Base-by-base conservation (phyloP, 2,329 filamentous ascomycete species). In the Alternaria tenuissima region DNA sequence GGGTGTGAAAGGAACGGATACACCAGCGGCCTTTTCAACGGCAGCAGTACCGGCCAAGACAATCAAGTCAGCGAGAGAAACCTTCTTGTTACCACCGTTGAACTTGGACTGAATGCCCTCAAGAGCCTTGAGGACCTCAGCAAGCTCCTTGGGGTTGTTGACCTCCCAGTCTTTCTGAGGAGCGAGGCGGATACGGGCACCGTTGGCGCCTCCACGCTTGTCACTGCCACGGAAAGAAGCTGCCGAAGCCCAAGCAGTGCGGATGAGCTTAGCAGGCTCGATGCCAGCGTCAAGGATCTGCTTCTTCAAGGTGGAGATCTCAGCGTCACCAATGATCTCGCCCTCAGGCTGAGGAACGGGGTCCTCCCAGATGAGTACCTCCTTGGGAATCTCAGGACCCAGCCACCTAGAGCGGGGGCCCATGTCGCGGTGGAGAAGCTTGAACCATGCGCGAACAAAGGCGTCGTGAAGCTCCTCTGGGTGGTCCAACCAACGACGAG, bases 131-230 rank as follows among this genome's bases (percentile, higher is more conserved):
- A 93, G 81, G 3, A 91, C 87, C 76, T 89, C 81, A 56, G 81
- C 79, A 41, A 93, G 82, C 79, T 90, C 86, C 1, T 83, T 70
- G 28, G 90, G 90, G 82, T 92, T 91, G 86, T 94, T 94, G 75
- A 88, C 85, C 72, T 87, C 80, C 91, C 91, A 94, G 77, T 87
- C 82, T 70, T 87, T 88, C 81, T 91, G 88, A 24, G 91, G 91
- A 63, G 85, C 82, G 11, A 94, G 89, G 34, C 89, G 88, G 71
- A 94, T 91, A 69, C 91, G 91, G 14, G 87, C 91, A 70, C 91
- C 91, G 72, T 94, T 94, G 80, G 91, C 91, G 74, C 91, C 91
- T 68, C 91, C 91, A 66, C 91, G 91, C 87, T 93, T 93, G 83
- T 94, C 91, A 68, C 87, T 86, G 68, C 88, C 86, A 62, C 76